Conservation (phyloP, 192 early-diverging fungal species). For the Umbelopsis sp. region DNA sequence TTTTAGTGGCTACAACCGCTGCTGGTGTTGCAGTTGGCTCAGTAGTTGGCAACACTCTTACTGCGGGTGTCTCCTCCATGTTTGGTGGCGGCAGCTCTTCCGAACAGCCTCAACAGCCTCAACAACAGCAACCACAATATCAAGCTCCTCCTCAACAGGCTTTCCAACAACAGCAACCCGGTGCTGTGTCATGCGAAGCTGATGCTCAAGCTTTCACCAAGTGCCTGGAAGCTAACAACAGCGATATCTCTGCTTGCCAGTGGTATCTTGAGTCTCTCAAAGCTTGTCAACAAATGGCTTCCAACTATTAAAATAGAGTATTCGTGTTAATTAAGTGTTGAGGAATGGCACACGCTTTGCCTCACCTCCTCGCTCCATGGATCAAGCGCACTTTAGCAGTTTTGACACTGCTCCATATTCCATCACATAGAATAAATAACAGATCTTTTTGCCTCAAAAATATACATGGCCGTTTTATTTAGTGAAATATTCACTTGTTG, state of each 20-base stretch:
- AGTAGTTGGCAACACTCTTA: conserved; percentile 69
- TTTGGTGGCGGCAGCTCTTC: conserved; percentile 53
- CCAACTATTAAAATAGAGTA: conserved; percentile 38
- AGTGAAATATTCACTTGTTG: background rate
- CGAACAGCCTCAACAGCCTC: conserved; percentile 43
- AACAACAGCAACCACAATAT: conserved; percentile 44
- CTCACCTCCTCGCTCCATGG: background rate
- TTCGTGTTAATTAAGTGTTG: background rate
- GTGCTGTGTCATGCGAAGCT: conserved; percentile 58
- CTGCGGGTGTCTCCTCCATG: conserved; percentile 42
- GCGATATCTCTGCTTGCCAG: conserved; percentile 83
- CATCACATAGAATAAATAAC: too few relatives aligned
- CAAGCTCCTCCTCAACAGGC: conserved; percentile 30
- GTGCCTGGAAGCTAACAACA: conserved; percentile 82
- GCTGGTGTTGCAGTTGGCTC: conserved; percentile 93
- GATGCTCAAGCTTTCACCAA: conserved; percentile 84
- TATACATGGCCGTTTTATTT: conserved; percentile 17
- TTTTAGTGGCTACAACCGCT: conserved; percentile 83
- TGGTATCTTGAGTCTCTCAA: conserved; percentile 93
- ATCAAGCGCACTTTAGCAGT: too few relatives aligned
- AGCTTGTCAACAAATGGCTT: conserved; percentile 73
- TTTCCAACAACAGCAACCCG: conserved; percentile 32
- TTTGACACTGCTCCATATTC: too few relatives aligned
- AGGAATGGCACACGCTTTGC: background rate
- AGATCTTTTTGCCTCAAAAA: conserved; percentile 3